Evolutionary conservation across 1,284 basidiomycete genomes (phyloP).

Genomic region (Papiliotrema laurentii): DNA sequence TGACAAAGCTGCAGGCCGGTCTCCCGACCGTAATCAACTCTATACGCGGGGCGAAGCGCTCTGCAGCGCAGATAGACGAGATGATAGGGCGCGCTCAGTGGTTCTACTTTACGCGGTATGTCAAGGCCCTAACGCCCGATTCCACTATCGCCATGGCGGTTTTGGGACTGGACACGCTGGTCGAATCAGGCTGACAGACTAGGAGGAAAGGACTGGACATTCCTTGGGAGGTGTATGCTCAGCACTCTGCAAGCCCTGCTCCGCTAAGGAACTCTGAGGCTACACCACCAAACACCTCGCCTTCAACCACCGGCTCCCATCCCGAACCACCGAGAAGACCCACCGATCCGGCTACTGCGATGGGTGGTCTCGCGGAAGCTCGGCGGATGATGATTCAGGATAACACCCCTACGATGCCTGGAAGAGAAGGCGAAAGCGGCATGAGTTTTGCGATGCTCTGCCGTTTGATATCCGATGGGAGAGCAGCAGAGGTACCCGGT

Average conservation of each 20-base stretch:
- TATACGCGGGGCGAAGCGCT: constrained; percentile 23
- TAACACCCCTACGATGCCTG: neutral
- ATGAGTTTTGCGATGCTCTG: constrained; percentile 25
- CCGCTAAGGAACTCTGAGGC: neutral
- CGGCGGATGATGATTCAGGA: constrained; percentile 18
- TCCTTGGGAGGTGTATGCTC: constrained; percentile 18
- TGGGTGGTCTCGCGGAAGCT: constrained; percentile 21
- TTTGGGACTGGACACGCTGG: no score
- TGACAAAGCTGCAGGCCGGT: constrained; percentile 20
- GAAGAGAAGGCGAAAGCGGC: constrained; percentile 7
- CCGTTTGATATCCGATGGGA: constrained; percentile 28
- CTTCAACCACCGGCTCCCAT: neutral
- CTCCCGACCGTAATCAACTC: constrained; percentile 35
- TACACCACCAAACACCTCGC: neutral
- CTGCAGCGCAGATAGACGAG: constrained; percentile 35
- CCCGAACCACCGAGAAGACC: neutral
- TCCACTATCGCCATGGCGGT: no score
- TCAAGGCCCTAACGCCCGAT: neutral
- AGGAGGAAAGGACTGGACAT: constrained; percentile 10
- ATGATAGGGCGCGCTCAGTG: constrained; percentile 40
- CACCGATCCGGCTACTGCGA: constrained; percentile 1
- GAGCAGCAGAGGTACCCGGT: constrained; percentile 27
- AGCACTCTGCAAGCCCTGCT: constrained; percentile 3
- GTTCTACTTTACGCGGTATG: constrained; percentile 39
- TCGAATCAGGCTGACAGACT: no score